These are phyloP conservation scores for Gaultheria prostrata DNA, from an alignment of 148 eudicot genomes.

Conservation along the genomic window DNA sequence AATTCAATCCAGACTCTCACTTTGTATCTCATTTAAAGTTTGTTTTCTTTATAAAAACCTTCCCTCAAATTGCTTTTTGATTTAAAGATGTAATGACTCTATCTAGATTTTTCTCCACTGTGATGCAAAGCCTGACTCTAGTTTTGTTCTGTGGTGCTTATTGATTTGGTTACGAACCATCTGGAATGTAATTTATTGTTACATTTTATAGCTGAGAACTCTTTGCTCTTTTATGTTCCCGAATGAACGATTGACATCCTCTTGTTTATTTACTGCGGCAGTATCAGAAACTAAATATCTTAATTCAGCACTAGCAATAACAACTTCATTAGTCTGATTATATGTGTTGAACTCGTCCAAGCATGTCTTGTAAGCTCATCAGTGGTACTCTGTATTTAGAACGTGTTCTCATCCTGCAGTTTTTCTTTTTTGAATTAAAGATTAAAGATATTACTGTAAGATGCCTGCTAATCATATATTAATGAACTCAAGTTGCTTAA, in stretches of 20 bases:
- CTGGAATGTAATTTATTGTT: background rate
- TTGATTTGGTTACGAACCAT: background rate
- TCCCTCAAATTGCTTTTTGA: background rate
- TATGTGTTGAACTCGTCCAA: background rate
- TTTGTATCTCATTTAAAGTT: background rate
- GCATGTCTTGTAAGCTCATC: background rate
- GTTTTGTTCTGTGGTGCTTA: background rate
- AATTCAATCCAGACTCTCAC: background rate
- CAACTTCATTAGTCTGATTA: background rate
- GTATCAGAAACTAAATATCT: constrained; percentile 1
- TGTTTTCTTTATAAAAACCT: background rate
- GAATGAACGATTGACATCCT: background rate
- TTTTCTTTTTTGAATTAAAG: background rate
- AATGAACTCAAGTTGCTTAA: background rate
- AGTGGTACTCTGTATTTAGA: background rate
- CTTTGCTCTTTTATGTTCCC: background rate
- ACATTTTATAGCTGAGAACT: background rate
- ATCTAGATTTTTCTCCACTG: background rate
- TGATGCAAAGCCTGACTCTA: background rate
- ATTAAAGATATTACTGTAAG: background rate
- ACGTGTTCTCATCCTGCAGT: background rate
- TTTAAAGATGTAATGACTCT: background rate
- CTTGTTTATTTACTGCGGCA: background rate
- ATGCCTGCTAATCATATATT: background rate
- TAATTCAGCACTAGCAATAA: background rate